Conservation (phyloP, 139 green algal genomes). For the Chlamydomonas schloesseri region DNA sequence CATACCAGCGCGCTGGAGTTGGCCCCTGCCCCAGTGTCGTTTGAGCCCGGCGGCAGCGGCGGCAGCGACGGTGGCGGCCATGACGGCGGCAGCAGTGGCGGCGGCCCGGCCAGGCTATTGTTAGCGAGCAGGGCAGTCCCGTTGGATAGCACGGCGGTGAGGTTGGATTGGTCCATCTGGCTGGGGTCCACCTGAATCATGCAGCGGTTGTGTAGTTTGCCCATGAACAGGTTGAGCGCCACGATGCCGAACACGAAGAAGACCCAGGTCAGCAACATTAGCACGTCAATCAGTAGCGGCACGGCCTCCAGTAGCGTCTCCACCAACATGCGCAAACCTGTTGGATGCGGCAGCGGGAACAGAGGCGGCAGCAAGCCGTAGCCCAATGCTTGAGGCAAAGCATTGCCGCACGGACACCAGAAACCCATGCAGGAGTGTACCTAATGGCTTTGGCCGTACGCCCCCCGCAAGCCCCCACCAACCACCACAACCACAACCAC, state of each 20-base stretch:
- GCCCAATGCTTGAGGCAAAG: too few relatives aligned
- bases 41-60: not conserved
- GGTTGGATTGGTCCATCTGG: too few relatives aligned
- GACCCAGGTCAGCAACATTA: slow-evolving; percentile 61
- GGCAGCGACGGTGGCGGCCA: not conserved
- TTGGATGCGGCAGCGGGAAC: too few relatives aligned
- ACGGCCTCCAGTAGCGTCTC: slow-evolving; percentile 61
- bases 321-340: slow-evolving; percentile 58
- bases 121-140: too few relatives aligned
- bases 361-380: too few relatives aligned
- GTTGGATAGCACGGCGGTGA: too few relatives aligned
- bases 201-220: slow-evolving; percentile 53
- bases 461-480: too few relatives aligned
- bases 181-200: not conserved
- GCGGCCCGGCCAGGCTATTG: not conserved
- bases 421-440: too few relatives aligned
- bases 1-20: not conserved
- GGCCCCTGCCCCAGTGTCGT: not conserved
- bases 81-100: not conserved
- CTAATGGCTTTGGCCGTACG: too few relatives aligned
- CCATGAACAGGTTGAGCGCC: slow-evolving; percentile 61
- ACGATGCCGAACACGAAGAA: slow-evolving; percentile 72
- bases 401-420: too few relatives aligned
- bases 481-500: too few relatives aligned
- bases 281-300: slow-evolving; percentile 66